These are phyloP conservation scores for Euphorbia neoarborescens DNA, from an alignment of 441 rosid species.

Conservation along the genomic window DNA sequence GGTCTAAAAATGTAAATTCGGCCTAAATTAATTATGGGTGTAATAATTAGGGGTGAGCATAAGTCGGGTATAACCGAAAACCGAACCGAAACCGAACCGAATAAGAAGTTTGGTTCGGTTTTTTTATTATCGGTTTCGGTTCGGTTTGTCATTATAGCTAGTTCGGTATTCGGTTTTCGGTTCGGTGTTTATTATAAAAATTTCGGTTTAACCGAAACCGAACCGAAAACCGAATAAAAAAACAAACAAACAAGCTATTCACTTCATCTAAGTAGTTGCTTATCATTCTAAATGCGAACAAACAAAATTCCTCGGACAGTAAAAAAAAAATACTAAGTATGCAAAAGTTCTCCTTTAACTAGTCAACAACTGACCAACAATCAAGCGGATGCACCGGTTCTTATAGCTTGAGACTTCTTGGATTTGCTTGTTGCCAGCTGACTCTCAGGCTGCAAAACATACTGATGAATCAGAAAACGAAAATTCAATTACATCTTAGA, in stretches of 20 bases:
- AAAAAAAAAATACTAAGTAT: background rate
- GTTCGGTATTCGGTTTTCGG: too few species aligned
- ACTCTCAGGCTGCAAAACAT: slow-evolving; percentile 47
- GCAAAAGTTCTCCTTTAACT: slow-evolving; percentile 6
- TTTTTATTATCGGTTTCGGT: too few species aligned
- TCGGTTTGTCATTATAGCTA: too few species aligned
- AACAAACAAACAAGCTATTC: slow-evolving; percentile 16
- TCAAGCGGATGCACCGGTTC: slow-evolving; percentile 30
- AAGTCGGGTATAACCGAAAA: too few species aligned
- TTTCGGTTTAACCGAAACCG: too few species aligned
- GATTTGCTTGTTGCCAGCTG: slow-evolving; percentile 60
- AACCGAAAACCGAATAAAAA: too few species aligned
- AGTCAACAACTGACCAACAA: background rate
- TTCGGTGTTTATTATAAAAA: too few species aligned
- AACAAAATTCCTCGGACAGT: slow-evolving; percentile 19
- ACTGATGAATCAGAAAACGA: background rate
- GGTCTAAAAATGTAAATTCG: too few species aligned
- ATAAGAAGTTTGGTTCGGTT: too few species aligned
- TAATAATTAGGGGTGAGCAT: too few species aligned
- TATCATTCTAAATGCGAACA: slow-evolving; percentile 17
- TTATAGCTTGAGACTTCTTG: slow-evolving; percentile 35
- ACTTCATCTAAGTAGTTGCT: slow-evolving; percentile 23
- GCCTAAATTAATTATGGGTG: too few species aligned
- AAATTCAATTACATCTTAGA: background rate
- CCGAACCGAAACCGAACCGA: too few species aligned